A percentile compares a stretch with the other conserved stretches of the same genome.
Evolutionary conservation across 2,329 filamentous ascomycete species (phyloP).

Genomic region (Chalaropsis ovoidea): DNA sequence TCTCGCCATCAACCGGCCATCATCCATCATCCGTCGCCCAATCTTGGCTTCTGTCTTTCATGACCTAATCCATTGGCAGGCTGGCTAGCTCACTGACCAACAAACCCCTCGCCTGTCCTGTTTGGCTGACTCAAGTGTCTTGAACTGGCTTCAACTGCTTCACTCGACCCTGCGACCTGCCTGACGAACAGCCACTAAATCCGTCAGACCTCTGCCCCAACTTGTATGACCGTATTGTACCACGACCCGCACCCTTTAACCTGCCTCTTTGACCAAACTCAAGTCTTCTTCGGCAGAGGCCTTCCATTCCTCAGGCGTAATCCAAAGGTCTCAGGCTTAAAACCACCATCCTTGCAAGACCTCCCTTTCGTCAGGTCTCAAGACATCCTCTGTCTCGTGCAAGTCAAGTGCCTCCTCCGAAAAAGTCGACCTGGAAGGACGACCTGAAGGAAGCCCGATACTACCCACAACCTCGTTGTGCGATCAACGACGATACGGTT

Average conservation of each 20-base stretch:
- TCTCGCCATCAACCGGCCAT: not conserved
- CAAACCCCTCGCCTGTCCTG: not conserved
- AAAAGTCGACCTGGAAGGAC: not conserved
- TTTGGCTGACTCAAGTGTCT: not conserved
- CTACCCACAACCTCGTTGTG: too few species aligned
- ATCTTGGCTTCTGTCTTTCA: not conserved
- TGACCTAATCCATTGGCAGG: not conserved
- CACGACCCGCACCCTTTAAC: not conserved
- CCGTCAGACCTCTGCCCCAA: not conserved
- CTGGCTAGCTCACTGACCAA: not conserved
- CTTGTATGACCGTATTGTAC: not conserved
- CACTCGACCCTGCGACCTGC: not conserved
- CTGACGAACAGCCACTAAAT: constrained; percentile 2
- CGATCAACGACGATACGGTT: too few species aligned
- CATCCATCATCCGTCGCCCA: not conserved
- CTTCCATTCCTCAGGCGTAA: not conserved
- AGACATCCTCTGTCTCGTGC: not conserved
- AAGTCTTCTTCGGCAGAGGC: not conserved
- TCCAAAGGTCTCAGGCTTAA: constrained; percentile 4
- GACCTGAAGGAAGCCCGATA: too few species aligned
- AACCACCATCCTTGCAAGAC: not conserved
- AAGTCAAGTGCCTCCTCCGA: not conserved
- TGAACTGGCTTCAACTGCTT: not conserved
- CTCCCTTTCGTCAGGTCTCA: constrained; percentile 9
- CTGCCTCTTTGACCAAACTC: not conserved